Evolutionary conservation across 495 filamentous ascomycete species (phyloP), one percentile per base, ranked within the genome.

Genomic region (Penicillium subrubescens): DNA sequence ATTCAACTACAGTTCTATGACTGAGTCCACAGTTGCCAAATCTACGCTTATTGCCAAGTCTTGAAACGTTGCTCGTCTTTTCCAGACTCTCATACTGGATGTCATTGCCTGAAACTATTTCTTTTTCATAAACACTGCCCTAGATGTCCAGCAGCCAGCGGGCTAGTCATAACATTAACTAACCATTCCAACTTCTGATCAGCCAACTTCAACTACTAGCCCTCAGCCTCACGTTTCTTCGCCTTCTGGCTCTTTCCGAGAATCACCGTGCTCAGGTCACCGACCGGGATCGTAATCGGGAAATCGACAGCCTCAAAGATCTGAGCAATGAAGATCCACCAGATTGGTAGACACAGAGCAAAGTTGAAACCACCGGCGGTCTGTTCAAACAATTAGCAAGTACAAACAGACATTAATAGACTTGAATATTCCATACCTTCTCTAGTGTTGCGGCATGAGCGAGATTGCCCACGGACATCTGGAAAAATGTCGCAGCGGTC

Each of bases 261-360:
- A 27, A 78, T 56, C 17, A 78, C 41, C 0, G 72, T 72, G 56
- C 76, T 77, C 31, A 78, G 43, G 56, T 80, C 76, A 8, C 76
- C 78, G 6, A 78, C 76, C 2, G 78, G 75, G 1, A 80, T 41
- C 2, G 64, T n/a, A 39, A 77, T 59, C 0, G 78, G 75, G 55
- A 79, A 79, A 35, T 79, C 76, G 2, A 78, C 76, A 0, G 83
- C 75, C 1, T 83, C 86, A 5, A 91, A 77, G 77, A 92, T 82
- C 63, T 88, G 84, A 1, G 83, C 84, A 39, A 83, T 66, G 63
- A 92, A 87, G 46, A 90, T 86, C 69, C 83, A 89, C 89, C 89
- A 92, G 8, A 88, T 85, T 0, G 82, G 77, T 50, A 87, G 54
- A 48, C 76, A 77, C 3, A 86, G 81, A 2, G 88, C 81, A 64